phyloP scores from a whole-genome alignment of 495 filamentous ascomycete genomes.

The Hypoxylon lenormandii region DNA sequence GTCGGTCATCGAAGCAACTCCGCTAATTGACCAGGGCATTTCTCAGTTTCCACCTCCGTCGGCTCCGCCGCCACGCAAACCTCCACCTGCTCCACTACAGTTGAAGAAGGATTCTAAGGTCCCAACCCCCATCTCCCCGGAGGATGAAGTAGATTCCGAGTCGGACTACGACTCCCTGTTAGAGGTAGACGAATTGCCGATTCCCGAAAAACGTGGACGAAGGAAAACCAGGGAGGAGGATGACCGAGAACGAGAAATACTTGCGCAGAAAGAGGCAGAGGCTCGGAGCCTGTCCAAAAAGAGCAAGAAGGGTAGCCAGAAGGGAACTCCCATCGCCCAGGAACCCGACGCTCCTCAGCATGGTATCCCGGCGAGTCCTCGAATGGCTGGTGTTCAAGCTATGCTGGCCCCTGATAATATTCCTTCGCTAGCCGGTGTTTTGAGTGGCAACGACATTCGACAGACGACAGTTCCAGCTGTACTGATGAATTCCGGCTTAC shows the following conservation, averaged over 20 bases:
- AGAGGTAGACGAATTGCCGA: conserved; percentile 70
- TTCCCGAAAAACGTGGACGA: conserved; percentile 75
- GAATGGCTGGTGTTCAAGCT: conserved; percentile 38
- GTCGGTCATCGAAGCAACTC: conserved; percentile 63
- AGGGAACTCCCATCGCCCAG: conserved; percentile 54
- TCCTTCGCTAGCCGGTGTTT: conserved; percentile 64
- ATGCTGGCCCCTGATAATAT: conserved; percentile 46
- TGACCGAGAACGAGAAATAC: conserved; percentile 78
- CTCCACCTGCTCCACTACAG: conserved; percentile 85
- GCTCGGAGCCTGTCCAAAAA: conserved; percentile 74
- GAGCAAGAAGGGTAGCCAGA: conserved; percentile 66
- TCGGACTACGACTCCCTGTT: conserved; percentile 86
- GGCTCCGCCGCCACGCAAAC: conserved; percentile 75
- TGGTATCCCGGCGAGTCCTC: conserved; percentile 52
- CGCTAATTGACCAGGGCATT: conserved; percentile 59
- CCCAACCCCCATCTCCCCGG: conserved; percentile 60
- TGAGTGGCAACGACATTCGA: conserved; percentile 55
- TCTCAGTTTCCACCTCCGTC: conserved; percentile 60
- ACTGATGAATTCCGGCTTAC: conserved; percentile 85
- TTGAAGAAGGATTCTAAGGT: conserved; percentile 66
- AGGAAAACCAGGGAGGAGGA: conserved; percentile 89
- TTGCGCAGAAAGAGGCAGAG: conserved; percentile 72
- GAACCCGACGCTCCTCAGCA: conserved; percentile 26
- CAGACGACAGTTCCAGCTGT: conserved; percentile 61
- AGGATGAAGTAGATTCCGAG: conserved; percentile 71